These are phyloP conservation scores for Prunus campanulata DNA, from an alignment of 306 rosid species.

Conservation along the genomic window DNA sequence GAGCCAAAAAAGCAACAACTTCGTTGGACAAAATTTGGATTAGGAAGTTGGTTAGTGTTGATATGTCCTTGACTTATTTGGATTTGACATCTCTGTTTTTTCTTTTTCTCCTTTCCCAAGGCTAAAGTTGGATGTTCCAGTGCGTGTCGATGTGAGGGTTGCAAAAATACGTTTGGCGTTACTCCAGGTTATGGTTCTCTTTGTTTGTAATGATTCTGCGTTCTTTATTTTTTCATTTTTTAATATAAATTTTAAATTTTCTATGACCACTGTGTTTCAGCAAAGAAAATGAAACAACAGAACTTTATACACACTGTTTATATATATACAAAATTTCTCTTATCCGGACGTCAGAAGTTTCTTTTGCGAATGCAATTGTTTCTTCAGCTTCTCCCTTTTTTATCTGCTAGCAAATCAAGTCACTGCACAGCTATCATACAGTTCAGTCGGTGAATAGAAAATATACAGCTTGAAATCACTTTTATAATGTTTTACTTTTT, in stretches of 20 bases:
- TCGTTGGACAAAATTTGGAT: not conserved
- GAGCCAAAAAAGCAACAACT: not conserved
- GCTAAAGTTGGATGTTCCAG: conserved; percentile 32
- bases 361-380: too few species aligned
- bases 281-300: not conserved
- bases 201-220: not conserved
- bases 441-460: too few species aligned
- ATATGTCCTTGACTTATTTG: not conserved
- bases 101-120: not conserved
- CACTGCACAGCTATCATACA: too few species aligned
- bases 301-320: too few species aligned
- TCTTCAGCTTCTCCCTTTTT: too few species aligned
- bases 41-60: not conserved
- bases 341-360: too few species aligned
- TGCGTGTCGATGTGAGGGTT: conserved; percentile 32
- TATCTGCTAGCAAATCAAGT: too few species aligned
- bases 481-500: too few species aligned
- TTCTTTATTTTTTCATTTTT: not conserved
- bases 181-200: conserved; percentile 19
- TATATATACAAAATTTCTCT: too few species aligned
- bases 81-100: not conserved
- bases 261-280: not conserved
- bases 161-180: conserved; percentile 35
- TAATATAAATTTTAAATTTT: not conserved
- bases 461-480: too few species aligned